Evolutionary conservation across 1,284 basidiomycete genomes (phyloP).

Genomic region (Tetrapyrgos nigripes): DNA sequence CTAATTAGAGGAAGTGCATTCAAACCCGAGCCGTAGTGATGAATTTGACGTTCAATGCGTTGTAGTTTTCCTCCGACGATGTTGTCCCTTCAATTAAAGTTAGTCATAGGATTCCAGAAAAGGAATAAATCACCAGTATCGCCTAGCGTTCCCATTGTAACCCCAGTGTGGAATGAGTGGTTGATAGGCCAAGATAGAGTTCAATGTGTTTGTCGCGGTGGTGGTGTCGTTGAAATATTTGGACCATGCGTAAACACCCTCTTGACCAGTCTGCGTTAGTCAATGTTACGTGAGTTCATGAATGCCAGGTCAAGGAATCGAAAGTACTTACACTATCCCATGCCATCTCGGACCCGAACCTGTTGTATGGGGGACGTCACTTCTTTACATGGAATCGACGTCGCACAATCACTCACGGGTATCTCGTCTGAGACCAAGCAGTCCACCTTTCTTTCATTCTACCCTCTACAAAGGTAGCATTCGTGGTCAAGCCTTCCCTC

Average conservation of each 20-base stretch:
- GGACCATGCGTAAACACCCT: too few relatives aligned
- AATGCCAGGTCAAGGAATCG: too few relatives aligned
- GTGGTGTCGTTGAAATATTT: too few relatives aligned
- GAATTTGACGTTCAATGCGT: constrained; percentile 60
- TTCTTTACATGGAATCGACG: too few relatives aligned
- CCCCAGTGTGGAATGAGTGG: constrained; percentile 66
- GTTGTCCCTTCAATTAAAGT: constrained; percentile 51
- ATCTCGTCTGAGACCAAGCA: constrained; percentile 54
- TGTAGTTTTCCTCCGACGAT: constrained; percentile 63
- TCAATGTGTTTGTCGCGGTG: constrained; percentile 58
- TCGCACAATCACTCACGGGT: constrained; percentile 48
- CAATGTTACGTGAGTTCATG: too few relatives aligned
- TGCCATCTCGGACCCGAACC: too few relatives aligned
- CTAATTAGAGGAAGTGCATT: constrained; percentile 61
- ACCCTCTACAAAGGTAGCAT: too few relatives aligned
- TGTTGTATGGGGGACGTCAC: too few relatives aligned
- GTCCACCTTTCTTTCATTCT: constrained; percentile 53
- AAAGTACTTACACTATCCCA: too few relatives aligned
- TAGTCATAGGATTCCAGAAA: background rate
- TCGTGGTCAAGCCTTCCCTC: too few relatives aligned
- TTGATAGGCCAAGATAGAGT: constrained; percentile 65
- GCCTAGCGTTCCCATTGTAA: constrained; percentile 65
- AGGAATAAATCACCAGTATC: constrained; percentile 52
- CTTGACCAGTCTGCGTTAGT: too few relatives aligned
- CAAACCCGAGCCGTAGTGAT: constrained; percentile 61